Conservation (phyloP, 495 filamentous ascomycete species). For the Thermothielavioides terrestris region DNA sequence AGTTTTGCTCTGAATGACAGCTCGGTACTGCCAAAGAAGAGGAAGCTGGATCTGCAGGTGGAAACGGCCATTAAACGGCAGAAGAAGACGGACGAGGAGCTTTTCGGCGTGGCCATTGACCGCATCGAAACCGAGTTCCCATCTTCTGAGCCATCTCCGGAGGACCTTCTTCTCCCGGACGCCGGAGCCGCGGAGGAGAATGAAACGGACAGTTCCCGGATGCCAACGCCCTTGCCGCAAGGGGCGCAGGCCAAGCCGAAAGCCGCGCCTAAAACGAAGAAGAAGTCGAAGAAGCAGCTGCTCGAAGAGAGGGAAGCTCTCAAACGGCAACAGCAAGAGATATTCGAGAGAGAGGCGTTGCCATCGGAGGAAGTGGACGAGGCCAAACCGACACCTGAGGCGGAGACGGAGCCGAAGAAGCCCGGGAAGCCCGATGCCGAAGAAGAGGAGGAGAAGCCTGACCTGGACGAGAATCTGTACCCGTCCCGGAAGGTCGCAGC, state of each 20-base stretch:
- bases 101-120: slow-evolving; percentile 56
- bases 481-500: slow-evolving; percentile 18
- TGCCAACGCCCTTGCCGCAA: slow-evolving; percentile 33
- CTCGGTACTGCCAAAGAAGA: slow-evolving; percentile 48
- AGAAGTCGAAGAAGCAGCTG: slow-evolving; percentile 67
- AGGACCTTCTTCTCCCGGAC: slow-evolving; percentile 33
- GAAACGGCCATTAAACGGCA: slow-evolving; percentile 58
- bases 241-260: slow-evolving; percentile 35
- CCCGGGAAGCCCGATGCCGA: no score
- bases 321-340: slow-evolving; percentile 41
- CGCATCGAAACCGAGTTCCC: slow-evolving; percentile 43
- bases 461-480: slow-evolving; percentile 34
- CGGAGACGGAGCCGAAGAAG: slow-evolving; percentile 12
- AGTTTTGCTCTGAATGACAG: slow-evolving; percentile 41
- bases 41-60: slow-evolving; percentile 56
- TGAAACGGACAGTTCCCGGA: slow-evolving; percentile 34
- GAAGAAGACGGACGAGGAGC: slow-evolving; percentile 66
- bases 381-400: slow-evolving; percentile 12
- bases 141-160: slow-evolving; percentile 25
- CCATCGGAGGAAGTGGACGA: slow-evolving; percentile 29
- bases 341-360: slow-evolving; percentile 27
- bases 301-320: slow-evolving; percentile 59
- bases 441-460: slow-evolving; percentile 12
- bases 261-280: slow-evolving; percentile 42
- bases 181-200: slow-evolving; percentile 27